These are phyloP conservation scores for Fraxinus cuspidata DNA, from an alignment of 257 asterid genomes.

Conservation along the genomic window DNA sequence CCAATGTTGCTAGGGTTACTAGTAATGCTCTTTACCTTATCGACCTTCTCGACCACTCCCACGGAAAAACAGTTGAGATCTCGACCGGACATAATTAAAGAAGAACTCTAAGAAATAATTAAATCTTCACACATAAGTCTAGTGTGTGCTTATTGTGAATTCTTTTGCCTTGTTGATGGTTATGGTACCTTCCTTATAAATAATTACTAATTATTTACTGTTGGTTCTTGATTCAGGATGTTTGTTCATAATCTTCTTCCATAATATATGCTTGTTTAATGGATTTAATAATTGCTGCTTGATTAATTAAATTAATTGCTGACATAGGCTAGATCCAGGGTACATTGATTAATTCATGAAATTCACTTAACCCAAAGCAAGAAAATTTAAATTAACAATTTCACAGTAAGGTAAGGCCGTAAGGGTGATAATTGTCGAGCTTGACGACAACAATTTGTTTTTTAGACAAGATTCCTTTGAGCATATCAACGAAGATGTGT, in stretches of 20 bases:
- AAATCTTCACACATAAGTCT: not conserved
- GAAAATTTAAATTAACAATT: no score
- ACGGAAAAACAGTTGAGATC: not conserved
- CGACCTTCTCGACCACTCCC: conserved; percentile 48
- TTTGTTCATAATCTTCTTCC: not conserved
- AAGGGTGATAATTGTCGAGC: no score
- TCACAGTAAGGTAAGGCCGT: no score
- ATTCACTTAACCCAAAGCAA: no score
- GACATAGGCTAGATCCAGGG: not conserved
- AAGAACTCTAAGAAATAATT: not conserved
- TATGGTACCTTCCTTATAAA: not conserved
- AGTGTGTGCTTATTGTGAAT: not conserved
- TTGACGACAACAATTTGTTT: no score
- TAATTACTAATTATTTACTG: not conserved
- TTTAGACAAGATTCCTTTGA: no score
- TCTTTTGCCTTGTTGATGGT: not conserved
- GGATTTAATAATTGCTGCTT: not conserved
- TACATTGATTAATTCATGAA: no score
- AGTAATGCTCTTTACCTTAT: conserved; percentile 89
- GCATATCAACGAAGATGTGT: no score
- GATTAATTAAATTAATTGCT: not conserved
- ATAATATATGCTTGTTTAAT: not conserved
- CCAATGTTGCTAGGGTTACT: conserved; percentile 70
- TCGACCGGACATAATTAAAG: not conserved
- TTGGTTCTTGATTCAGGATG: not conserved